Conservation (phyloP, 345 rosid species). For the Citrus reticulata region DNA sequence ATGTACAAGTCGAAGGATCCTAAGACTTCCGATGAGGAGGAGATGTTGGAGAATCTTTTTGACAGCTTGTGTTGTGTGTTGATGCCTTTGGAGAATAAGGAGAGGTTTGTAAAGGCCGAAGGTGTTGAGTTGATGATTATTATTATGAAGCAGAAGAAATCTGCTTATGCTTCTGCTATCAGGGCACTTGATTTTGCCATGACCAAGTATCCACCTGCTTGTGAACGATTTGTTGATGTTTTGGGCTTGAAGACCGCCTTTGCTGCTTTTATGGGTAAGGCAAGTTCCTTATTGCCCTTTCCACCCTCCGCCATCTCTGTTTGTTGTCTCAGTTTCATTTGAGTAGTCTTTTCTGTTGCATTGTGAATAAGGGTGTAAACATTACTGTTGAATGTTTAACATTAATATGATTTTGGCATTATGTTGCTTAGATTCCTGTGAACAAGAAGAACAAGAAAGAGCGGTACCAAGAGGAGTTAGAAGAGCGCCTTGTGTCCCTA, state of each 20-base stretch:
- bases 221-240: slow-evolving; percentile 95
- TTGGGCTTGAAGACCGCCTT: slow-evolving; percentile 92
- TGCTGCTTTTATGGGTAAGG: slow-evolving; percentile 99
- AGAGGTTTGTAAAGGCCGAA: slow-evolving; percentile 91
- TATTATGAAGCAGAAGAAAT: slow-evolving; percentile 97
- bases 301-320: background rate
- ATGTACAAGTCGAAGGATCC: slow-evolving; percentile 95
- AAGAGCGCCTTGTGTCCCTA: slow-evolving; percentile 77
- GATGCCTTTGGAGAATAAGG: slow-evolving; percentile 99
- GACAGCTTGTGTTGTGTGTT: slow-evolving; percentile 84
- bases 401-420: slow-evolving; percentile 13
- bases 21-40: slow-evolving; percentile 85
- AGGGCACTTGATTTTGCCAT: slow-evolving; percentile 92
- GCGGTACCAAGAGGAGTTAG: slow-evolving; percentile 80
- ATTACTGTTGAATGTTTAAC: background rate
- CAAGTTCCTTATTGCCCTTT: slow-evolving; percentile 45
- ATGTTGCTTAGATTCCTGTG: slow-evolving; percentile 60
- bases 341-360: background rate
- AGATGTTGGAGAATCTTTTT: slow-evolving; percentile 93
- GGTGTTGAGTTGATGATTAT: slow-evolving; percentile 99
- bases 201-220: slow-evolving; percentile 96
- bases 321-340: background rate
- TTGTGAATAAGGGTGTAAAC: background rate
- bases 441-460: slow-evolving; percentile 89
- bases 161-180: slow-evolving; percentile 87